phyloP scores from a whole-genome alignment of 495 filamentous ascomycete genomes.

The Lasiosphaeria ovina region DNA sequence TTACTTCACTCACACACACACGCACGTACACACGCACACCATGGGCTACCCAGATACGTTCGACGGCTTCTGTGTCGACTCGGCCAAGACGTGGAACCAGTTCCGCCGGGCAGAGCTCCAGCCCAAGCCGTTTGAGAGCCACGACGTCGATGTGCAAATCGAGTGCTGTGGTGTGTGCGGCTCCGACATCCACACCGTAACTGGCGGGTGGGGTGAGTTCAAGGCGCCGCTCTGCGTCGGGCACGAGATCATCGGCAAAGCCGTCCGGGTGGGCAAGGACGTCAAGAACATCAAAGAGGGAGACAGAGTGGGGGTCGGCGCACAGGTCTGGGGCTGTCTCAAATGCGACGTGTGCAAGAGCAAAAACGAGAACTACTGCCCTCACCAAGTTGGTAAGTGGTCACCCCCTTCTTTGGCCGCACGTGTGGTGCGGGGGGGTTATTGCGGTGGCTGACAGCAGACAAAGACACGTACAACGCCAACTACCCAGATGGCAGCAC shows the following conservation, averaged over 20 bases:
- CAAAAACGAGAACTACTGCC: conserved; percentile 78
- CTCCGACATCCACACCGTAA: conserved; percentile 75
- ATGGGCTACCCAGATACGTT: conserved; percentile 79
- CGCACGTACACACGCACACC: conserved; percentile 10
- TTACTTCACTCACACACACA: background rate
- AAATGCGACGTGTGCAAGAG: conserved; percentile 44
- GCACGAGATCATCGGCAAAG: conserved; percentile 72
- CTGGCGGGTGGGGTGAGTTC: conserved; percentile 70
- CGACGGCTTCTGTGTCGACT: conserved; percentile 56
- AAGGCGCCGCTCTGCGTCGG: conserved; percentile 68
- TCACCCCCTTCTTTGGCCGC: background rate
- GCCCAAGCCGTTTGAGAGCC: conserved; percentile 71
- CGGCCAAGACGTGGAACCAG: conserved; percentile 29
- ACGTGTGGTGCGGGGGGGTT: background rate
- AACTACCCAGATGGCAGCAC: conserved; percentile 27
- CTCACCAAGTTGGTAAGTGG: conserved; percentile 47
- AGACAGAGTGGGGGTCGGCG: conserved; percentile 76
- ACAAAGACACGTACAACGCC: conserved; percentile 33
- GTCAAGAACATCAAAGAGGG: conserved; percentile 59
- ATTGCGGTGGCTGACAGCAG: background rate
- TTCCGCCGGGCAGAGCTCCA: conserved; percentile 55
- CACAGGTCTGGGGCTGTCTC: conserved; percentile 72
- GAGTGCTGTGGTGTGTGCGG: conserved; percentile 73
- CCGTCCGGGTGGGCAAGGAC: conserved; percentile 61
- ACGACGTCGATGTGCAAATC: conserved; percentile 69